Base-by-base conservation (phyloP, 1,284 basidiomycete genomes). In the Peniophora sp. region DNA sequence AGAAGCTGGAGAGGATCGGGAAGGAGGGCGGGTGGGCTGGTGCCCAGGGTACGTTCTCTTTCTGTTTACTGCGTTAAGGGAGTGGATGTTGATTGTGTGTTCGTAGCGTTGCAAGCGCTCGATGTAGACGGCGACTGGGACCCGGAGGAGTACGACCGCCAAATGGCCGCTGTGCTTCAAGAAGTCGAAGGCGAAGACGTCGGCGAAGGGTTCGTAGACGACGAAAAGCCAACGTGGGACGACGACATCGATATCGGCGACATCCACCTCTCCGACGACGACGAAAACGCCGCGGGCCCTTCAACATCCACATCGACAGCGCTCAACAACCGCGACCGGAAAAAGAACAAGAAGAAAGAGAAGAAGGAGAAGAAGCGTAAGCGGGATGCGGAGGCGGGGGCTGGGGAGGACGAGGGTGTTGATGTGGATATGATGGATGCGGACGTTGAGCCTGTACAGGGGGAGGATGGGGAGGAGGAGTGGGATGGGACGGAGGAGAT, bases 401-500 rank as follows among this genome's bases (percentile, higher is more conserved):
- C 68, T 23, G 70, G 70, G 37, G 71, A 68, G n/a, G 64, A 62
- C 9, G 62, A 58, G 3, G 83, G 76, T 3, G 79, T 84, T 0
- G 82, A 83, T 54, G 64, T 81, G 9, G 81, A 87, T 55, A 78
- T 76, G 45, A 90, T 89, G 79, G 88, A 91, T 57, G 88, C 85
- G 12, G 54, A 56, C 2, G 22, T 20, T 12, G 53, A 55, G 20
- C 24, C n/a, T 5, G 18, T 45, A 2, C 50, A 17, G 15, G 57
- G 58, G 47, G 58, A 54, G 45, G 24, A 10, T 5, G 59, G 57
- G 62, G 64, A 10, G 70, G 73, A 79, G 46, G 83, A 85, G 55
- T 88, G 88, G 86, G 84, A 85, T 59, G 91, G 90, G 23, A 88
- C 87, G 24, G 88, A 95, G 60, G 88, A 88, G 62, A 90, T 92